A percentile compares a stretch with the other conserved stretches of the same genome.
Conservation (phyloP, 345 rosid genomes). For the Mallotus nudiflorus region DNA sequence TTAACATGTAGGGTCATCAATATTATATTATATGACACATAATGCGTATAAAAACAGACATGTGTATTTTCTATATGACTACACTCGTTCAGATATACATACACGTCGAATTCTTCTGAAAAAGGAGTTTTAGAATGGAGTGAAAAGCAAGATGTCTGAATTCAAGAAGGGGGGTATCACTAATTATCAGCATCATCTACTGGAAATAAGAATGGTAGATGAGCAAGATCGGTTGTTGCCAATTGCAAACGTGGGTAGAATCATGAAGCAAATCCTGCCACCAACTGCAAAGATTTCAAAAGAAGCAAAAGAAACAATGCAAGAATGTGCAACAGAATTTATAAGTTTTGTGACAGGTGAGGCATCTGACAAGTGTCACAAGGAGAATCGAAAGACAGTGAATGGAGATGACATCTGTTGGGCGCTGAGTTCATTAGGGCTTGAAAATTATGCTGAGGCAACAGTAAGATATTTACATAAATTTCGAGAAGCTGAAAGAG, state of each 20-base stretch:
- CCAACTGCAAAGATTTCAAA: constrained; percentile 31
- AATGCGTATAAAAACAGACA: neutral
- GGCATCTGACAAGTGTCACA: constrained; percentile 40
- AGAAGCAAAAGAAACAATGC: constrained; percentile 32
- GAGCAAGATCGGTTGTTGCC: constrained; percentile 29
- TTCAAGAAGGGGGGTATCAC: no score
- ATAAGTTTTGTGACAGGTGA: constrained; percentile 33
- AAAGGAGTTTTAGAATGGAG: neutral
- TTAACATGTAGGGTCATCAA: no score
- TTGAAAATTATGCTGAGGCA: constrained; percentile 25
- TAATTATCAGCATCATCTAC: no score
- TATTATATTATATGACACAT: neutral
- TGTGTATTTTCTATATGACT: neutral
- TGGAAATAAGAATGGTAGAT: constrained; percentile 3
- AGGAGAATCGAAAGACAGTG: constrained; percentile 39
- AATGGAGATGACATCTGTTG: constrained; percentile 41
- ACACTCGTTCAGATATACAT: neutral
- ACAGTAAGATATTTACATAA: constrained; percentile 27
- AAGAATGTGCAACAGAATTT: constrained; percentile 37
- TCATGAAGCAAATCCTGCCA: constrained; percentile 33
- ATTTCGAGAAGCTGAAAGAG: constrained; percentile 28
- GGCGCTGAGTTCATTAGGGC: constrained; percentile 31
- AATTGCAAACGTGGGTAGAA: constrained; percentile 30
- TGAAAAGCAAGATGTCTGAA: neutral
- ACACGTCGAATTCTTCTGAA: neutral